phyloP scores from a whole-genome alignment of 1,284 basidiomycete genomes.

The Rhodotorula glutinis region DNA sequence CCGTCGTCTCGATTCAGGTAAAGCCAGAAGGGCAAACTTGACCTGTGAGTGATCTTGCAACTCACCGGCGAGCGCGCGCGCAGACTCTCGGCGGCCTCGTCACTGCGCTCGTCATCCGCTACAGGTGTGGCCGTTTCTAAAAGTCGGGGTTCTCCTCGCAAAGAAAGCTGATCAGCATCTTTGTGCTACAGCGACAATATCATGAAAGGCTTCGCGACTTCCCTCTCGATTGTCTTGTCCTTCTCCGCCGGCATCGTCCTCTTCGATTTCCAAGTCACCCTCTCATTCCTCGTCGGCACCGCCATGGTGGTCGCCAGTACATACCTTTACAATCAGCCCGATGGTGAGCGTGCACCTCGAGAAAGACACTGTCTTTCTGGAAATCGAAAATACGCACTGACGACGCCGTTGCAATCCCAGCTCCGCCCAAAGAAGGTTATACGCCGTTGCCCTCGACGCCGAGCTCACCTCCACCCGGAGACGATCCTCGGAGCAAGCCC shows the following conservation, averaged over 20 bases:
- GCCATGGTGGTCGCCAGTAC: slow-evolving; percentile 78
- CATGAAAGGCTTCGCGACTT: slow-evolving; percentile 87
- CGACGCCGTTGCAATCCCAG: neutral
- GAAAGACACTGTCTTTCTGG: no score
- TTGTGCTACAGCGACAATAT: slow-evolving; percentile 63
- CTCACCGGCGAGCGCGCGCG: no score
- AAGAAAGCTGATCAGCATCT: neutral
- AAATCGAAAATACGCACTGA: no score
- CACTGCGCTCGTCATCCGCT: slow-evolving; percentile 65
- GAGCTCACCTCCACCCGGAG: neutral
- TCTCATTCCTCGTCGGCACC: slow-evolving; percentile 77
- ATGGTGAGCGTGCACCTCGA: slow-evolving; percentile 11
- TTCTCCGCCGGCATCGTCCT: slow-evolving; percentile 84
- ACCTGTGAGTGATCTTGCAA: no score
- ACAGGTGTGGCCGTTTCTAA: slow-evolving; percentile 49
- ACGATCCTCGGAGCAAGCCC: neutral
- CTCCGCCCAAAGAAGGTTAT: neutral
- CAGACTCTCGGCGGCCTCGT: slow-evolving; percentile 70
- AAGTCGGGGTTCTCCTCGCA: neutral
- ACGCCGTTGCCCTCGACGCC: slow-evolving; percentile 2
- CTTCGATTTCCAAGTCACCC: slow-evolving; percentile 81
- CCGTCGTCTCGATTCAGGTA: slow-evolving; percentile 84
- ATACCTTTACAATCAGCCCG: slow-evolving; percentile 77
- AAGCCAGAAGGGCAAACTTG: no score
- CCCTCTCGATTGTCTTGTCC: slow-evolving; percentile 84